A percentile compares a stretch with the other conserved stretches of the same genome.
Conservation (phyloP, 192 early-diverging fungal genomes). For the Linnemannia elongata region DNA sequence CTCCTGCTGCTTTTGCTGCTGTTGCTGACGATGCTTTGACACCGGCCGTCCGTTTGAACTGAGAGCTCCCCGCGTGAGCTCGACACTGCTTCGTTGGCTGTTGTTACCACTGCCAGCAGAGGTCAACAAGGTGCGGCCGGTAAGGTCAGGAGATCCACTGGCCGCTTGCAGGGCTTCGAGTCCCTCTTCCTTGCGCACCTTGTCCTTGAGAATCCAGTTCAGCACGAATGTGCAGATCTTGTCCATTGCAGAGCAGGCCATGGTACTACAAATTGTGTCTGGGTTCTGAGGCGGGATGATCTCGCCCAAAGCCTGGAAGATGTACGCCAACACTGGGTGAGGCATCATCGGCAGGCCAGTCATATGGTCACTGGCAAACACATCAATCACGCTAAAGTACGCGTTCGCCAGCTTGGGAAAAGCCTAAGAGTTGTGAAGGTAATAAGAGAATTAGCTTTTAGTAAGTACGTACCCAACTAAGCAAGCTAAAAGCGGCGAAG, state of each 20-base stretch:
- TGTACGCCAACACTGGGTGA: constrained; percentile 72
- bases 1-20: constrained; percentile 43
- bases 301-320: constrained; percentile 82
- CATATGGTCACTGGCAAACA: constrained; percentile 76
- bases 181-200: constrained; percentile 42
- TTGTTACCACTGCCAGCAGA: constrained; percentile 30
- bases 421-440: constrained; percentile 50
- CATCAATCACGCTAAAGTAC: constrained; percentile 78
- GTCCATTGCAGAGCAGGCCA: constrained; percentile 80
- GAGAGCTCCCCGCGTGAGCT: constrained; percentile 24
- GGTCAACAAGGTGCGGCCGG: constrained; percentile 13
- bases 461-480: background rate
- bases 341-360: constrained; percentile 71
- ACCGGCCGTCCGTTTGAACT: constrained; percentile 40
- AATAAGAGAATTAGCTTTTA: background rate
- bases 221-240: constrained; percentile 79
- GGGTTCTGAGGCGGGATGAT: constrained; percentile 69
- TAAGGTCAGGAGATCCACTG: constrained; percentile 49
- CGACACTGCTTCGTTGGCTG: constrained; percentile 26
- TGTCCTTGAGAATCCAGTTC: constrained; percentile 59
- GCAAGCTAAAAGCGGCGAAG: background rate
- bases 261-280: constrained; percentile 61
- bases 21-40: constrained; percentile 51
- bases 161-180: constrained; percentile 11
- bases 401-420: constrained; percentile 73